Base-by-base conservation (phyloP, 1,284 basidiomycete species). In the Trametes sp. region DNA sequence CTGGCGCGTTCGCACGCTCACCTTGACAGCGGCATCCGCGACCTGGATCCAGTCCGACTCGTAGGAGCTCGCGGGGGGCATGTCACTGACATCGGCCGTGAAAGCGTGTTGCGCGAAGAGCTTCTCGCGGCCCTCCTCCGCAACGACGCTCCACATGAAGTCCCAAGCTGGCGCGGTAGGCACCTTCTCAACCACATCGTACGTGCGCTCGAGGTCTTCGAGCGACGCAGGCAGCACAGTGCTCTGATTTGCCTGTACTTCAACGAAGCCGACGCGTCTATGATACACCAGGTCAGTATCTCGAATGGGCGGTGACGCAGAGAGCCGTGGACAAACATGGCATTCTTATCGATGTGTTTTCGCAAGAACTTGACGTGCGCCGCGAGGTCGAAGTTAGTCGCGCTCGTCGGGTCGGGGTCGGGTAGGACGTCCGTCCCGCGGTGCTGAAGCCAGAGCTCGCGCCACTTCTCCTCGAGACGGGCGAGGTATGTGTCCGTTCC, bases 391-490 rank as follows among this genome's bases (percentile, higher is more conserved):
- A 98, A 96, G 45, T 93, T 85, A 7, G 82, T 86, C 19, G 87
- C 77, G 72, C 88, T 91, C 24, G 79, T 76, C 6, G 86, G 87
- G 70, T 94, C 83, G 7, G 85, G 82, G 70, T 98, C 96, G 0
- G 87, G 87, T 35, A 98, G 81, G 38, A 81, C 78, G 14, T 81
- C 77, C 0, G 87, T 87, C 2, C 89, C 90, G 61, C 90, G 84
- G 71, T 94, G 82, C 66, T 85, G 82, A 36, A 84, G 63, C 90
- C 93, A 96, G 11, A 96, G 74, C 2, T 87, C 82, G 73, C 88
- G 82, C 93, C 93, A 98, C 50, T 84, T 85, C 48, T 93, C 88
- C 74, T 95, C 93, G 23, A 98, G 80, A 5, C 93, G 87, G 44
- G 86, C 85, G 63, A 92, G 80, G 74, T 96, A 96, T 1, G 88